Base-by-base conservation (phyloP, 2,329 filamentous ascomycete genomes). In the Penicillium sclerotigenum region DNA sequence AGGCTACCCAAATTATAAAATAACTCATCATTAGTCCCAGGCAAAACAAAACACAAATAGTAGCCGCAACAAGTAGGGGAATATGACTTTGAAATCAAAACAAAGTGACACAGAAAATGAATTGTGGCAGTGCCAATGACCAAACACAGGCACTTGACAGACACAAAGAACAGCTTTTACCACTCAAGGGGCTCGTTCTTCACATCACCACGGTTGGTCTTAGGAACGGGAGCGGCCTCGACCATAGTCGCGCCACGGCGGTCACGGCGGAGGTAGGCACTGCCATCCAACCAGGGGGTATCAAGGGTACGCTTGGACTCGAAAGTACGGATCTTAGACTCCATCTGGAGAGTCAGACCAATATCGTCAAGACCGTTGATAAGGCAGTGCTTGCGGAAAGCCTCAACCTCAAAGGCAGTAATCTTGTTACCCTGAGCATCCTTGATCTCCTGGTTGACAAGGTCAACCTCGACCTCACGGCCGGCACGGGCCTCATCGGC, bases 321-420 rank as follows among this genome's bases (percentile, higher is more conserved):
- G 68, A 94, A 96, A 58, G 82, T 82, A 56, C 83, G 79, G 71
- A 97, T 97, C 82, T 96, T 91, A 59, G 91, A 88, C 62, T 94
- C 91, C 77, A 90, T 84, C 77, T 95, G 90, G 82, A 97, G 90
- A 6, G 93, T 97, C 61, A 97, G 78, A 34, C 93, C 93, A 68
- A 97, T 97, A 67, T 97, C 94, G 71, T 97, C 93, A 10, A 97
- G 85, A 0, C 93, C 93, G 71, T 97, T 96, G 68, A 96, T 75
- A 48, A 97, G 79, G 75, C 93, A 97, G 78, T 97, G 91, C 78
- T 95, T 96, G 72, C 91, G 82, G 81, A 97, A 97, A 76, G 89
- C 85, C 71, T 97, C 93, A 6, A 96, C 89, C 0, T 96, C 88
- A 69, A 97, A 97, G 38, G 77, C 75, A 69, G 87, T 87, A 51